A percentile compares a stretch with the other conserved stretches of the same genome.
phyloP scores from a whole-genome alignment of 331 rosid species.

The Saraca asoca region DNA sequence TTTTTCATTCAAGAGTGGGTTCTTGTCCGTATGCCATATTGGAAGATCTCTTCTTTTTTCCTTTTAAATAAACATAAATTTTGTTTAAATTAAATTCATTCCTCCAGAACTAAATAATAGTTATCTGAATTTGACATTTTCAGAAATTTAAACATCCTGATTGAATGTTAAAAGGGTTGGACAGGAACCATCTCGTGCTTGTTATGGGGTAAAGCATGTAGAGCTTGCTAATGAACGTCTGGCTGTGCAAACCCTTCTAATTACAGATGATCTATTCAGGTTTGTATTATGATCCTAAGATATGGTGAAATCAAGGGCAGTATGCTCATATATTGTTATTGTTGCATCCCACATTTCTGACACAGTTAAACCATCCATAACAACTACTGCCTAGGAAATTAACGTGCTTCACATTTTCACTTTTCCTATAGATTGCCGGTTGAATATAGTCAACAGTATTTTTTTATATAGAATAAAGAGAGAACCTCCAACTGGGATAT shows the following conservation, averaged over 20 bases:
- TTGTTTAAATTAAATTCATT: too few species aligned
- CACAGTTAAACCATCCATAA: not conserved
- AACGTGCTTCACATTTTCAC: not conserved
- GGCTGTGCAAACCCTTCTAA: conserved; percentile 88
- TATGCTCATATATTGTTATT: conserved; percentile 12
- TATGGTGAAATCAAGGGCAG: conserved; percentile 6
- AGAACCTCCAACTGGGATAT: not conserved
- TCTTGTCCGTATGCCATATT: too few species aligned
- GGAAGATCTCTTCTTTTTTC: too few species aligned
- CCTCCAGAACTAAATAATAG: too few species aligned
- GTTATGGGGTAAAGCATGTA: conserved; percentile 91
- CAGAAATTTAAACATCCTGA: conserved; percentile 30
- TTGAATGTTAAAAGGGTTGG: conserved; percentile 27
- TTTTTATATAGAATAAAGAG: not conserved
- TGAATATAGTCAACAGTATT: not conserved
- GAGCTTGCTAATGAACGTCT: conserved; percentile 95
- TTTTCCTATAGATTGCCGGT: not conserved
- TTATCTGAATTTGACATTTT: conserved; percentile 31
- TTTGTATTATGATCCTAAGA: conserved; percentile 33
- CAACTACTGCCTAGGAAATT: not conserved
- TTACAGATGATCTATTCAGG: conserved; percentile 94
- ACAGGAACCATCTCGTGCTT: conserved; percentile 88
- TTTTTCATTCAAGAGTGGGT: conserved; percentile 13
- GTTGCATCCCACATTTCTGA: conserved; percentile 4
- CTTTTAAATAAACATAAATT: too few species aligned